phyloP scores from a whole-genome alignment of 345 rosid genomes.

The Clausena lansium region DNA sequence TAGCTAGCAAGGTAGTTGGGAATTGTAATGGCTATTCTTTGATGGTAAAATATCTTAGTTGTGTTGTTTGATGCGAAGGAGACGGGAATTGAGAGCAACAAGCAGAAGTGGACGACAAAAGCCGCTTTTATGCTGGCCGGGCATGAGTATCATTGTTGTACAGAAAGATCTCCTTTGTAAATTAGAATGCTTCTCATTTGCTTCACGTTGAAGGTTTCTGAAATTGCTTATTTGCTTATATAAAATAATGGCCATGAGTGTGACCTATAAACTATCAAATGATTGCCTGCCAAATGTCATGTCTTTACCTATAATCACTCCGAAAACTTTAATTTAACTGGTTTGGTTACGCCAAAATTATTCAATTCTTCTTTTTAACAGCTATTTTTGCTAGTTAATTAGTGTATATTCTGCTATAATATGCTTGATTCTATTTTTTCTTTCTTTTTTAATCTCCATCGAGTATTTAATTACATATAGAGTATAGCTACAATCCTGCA shows the following conservation, averaged over 20 bases:
- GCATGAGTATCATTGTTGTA: not conserved
- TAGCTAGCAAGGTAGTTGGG: too few relatives aligned
- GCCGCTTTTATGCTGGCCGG: conserved; percentile 23
- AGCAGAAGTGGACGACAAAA: conserved; percentile 37
- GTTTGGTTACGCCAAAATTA: not conserved
- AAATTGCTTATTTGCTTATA: not conserved
- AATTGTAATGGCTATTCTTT: too few relatives aligned
- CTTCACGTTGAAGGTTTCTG: conserved; percentile 7
- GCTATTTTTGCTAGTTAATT: not conserved
- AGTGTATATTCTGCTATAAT: too few relatives aligned
- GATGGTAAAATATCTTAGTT: not conserved
- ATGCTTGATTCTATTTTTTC: not conserved
- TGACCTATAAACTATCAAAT: not conserved
- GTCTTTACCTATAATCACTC: not conserved
- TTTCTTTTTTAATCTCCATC: not conserved
- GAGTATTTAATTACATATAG: not conserved
- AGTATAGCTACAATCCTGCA: not conserved
- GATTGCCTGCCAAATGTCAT: conserved; percentile 8
- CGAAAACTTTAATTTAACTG: not conserved
- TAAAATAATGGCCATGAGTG: not conserved
- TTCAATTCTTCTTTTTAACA: not conserved
- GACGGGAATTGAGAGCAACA: conserved; percentile 16
- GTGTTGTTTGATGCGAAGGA: not conserved
- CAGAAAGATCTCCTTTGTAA: not conserved
- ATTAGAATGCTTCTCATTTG: conserved; percentile 13